These are phyloP conservation scores for Stereum hirsutum DNA, from an alignment of 1,284 basidiomycete species.

Conservation along the genomic window DNA sequence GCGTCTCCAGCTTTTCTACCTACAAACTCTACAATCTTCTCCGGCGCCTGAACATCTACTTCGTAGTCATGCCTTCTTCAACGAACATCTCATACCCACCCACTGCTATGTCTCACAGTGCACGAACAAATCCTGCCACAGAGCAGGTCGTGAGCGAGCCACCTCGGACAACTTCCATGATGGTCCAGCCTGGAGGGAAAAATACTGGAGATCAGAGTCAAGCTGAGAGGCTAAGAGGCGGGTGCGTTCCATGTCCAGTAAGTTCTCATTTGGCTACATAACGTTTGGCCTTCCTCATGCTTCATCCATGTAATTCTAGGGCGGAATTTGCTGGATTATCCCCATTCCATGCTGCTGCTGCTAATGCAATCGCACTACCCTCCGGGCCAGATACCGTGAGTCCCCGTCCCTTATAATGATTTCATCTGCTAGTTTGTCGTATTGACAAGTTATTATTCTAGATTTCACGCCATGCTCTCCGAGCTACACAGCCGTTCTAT, in stretches of 20 bases:
- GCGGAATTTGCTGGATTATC: constrained; percentile 4
- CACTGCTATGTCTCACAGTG: neutral
- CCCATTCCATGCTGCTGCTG: constrained; percentile 2
- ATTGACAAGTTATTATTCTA: too few relatives aligned
- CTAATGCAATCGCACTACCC: too few relatives aligned
- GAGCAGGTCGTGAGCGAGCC: neutral
- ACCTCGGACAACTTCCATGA: neutral
- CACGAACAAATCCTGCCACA: neutral
- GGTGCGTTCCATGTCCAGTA: constrained; percentile 2
- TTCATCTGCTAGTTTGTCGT: too few relatives aligned
- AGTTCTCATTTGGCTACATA: neutral
- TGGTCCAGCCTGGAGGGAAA: neutral
- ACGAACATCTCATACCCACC: neutral
- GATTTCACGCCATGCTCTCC: too few relatives aligned
- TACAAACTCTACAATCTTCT: too few relatives aligned
- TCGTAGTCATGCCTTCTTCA: neutral
- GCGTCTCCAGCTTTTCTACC: too few relatives aligned
- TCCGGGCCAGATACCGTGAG: too few relatives aligned
- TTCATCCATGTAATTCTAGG: neutral
- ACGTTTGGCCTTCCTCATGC: too few relatives aligned
- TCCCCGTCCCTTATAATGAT: too few relatives aligned
- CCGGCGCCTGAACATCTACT: neutral
- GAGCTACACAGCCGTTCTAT: too few relatives aligned
- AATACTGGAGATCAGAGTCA: neutral
- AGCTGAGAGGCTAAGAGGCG: constrained; percentile 1